phyloP scores from a whole-genome alignment of 768 basidiomycete genomes.

The Boletus sensibilis region DNA sequence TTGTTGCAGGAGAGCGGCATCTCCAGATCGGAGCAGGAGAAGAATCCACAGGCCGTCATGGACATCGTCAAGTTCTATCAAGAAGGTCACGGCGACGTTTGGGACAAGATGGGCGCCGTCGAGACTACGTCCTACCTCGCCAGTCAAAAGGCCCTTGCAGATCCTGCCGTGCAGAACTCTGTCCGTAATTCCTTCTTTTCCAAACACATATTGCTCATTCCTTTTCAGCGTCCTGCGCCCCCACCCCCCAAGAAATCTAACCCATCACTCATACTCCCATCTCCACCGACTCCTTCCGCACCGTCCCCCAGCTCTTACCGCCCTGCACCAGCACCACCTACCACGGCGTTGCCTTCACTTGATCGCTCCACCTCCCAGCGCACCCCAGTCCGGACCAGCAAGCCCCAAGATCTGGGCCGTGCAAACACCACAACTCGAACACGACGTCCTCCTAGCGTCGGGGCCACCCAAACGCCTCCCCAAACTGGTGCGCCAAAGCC shows the following conservation, averaged over 20 bases:
- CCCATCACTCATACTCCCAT: slow-evolving; percentile 28
- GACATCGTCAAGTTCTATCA: slow-evolving; percentile 99
- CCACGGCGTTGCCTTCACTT: slow-evolving; percentile 61
- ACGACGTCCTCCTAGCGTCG: slow-evolving; percentile 50
- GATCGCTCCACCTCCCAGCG: slow-evolving; percentile 90
- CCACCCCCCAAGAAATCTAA: slow-evolving; percentile 42
- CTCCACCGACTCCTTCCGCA: slow-evolving; percentile 31
- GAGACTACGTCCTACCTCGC: slow-evolving; percentile 28
- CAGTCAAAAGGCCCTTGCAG: slow-evolving; percentile 35
- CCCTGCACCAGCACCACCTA: slow-evolving; percentile 73
- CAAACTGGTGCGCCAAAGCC: slow-evolving; percentile 34
- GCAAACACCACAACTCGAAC: slow-evolving; percentile 72
- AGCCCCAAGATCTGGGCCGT: slow-evolving; percentile 51
- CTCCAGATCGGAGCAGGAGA: slow-evolving; percentile 91
- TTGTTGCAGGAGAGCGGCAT: slow-evolving; percentile 94
- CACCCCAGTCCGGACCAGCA: slow-evolving; percentile 51
- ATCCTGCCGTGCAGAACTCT: slow-evolving; percentile 54
- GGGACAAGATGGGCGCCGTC: slow-evolving; percentile 81
- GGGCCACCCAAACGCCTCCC: slow-evolving; percentile 28
- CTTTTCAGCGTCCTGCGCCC: slow-evolving; percentile 37
- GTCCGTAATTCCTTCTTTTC: slow-evolving; percentile 38
- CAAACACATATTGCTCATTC: neutral
- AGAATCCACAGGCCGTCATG: slow-evolving; percentile 96
- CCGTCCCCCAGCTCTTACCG: slow-evolving; percentile 55
- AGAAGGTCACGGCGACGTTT: slow-evolving; percentile 75